These are phyloP conservation scores for Agrocybe pediades DNA, from an alignment of 768 basidiomycete species.

Conservation along the genomic window DNA sequence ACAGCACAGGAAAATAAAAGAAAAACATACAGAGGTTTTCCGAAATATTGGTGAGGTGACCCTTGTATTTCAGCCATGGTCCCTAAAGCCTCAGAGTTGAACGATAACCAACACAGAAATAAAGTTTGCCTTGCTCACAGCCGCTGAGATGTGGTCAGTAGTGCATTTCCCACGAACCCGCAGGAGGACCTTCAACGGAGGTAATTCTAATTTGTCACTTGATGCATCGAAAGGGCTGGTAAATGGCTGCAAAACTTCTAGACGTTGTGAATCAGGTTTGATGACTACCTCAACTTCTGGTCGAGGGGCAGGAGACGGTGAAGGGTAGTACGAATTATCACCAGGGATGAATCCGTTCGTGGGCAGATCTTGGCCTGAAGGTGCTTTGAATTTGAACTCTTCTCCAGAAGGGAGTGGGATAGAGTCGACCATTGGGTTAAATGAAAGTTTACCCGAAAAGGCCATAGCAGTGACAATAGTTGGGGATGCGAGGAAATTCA, in stretches of 20 bases:
- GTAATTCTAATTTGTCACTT: slow-evolving; percentile 69
- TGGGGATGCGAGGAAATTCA: slow-evolving; percentile 98
- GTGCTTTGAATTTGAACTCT: slow-evolving; percentile 83
- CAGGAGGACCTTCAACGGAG: slow-evolving; percentile 82
- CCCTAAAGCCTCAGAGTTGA: slow-evolving; percentile 51
- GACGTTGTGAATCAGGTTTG: slow-evolving; percentile 73
- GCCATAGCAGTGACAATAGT: slow-evolving; percentile 98
- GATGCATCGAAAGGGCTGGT: slow-evolving; percentile 65
- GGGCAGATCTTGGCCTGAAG: slow-evolving; percentile 85
- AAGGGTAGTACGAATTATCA: slow-evolving; percentile 74
- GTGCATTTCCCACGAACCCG: slow-evolving; percentile 98
- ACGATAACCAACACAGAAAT: background rate
- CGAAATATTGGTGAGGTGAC: slow-evolving; percentile 93
- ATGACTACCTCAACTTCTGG: slow-evolving; percentile 81
- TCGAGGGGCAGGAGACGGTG: slow-evolving; percentile 69
- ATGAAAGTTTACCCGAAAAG: slow-evolving; percentile 90
- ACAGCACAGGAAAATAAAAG: background rate
- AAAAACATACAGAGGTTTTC: slow-evolving; percentile 82
- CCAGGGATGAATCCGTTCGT: slow-evolving; percentile 79
- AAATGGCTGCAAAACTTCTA: slow-evolving; percentile 90
- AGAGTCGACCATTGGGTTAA: slow-evolving; percentile 89
- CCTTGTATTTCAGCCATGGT: slow-evolving; percentile 99
- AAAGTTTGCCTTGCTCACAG: slow-evolving; percentile 48
- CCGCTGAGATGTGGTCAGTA: slow-evolving; percentile 98
- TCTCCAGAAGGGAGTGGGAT: slow-evolving; percentile 67